A percentile compares a stretch with the other conserved stretches of the same genome.
phyloP scores from a whole-genome alignment of 1,139 yeast genomes.

The Suhomyces bokatorum region DNA sequence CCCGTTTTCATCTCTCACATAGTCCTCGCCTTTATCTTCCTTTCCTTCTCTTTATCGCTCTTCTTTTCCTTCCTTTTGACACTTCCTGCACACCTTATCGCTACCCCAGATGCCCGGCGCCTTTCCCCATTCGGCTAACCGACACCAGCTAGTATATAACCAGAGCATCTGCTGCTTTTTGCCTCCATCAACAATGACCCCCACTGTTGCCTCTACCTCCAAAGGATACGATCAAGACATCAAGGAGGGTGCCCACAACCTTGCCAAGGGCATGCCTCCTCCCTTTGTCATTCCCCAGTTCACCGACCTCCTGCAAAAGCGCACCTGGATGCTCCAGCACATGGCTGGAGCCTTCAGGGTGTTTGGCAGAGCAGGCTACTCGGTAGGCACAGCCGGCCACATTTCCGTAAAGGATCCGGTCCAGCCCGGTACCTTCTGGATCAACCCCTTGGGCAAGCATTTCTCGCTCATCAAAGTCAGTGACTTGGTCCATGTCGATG shows the following conservation, averaged over 20 bases:
- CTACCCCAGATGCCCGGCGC: constrained; percentile 5
- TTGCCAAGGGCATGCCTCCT: constrained; percentile 48
- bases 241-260: constrained; percentile 48
- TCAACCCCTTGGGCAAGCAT: constrained; percentile 74
- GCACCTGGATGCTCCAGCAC: constrained; percentile 68
- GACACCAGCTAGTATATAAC: not conserved
- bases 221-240: constrained; percentile 36
- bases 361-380: constrained; percentile 69
- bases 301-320: constrained; percentile 47
- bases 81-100: not conserved
- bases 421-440: constrained; percentile 72
- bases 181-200: constrained; percentile 7
- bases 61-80: too few species aligned
- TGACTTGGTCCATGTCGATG: constrained; percentile 78
- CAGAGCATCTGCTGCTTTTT: not conserved
- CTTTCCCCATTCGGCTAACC: constrained; percentile 5
- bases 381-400: constrained; percentile 83
- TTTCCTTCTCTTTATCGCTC: too few species aligned
- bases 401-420: constrained; percentile 79
- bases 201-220: constrained; percentile 18
- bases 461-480: constrained; percentile 67
- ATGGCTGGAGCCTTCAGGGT: constrained; percentile 83
- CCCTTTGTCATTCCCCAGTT: constrained; percentile 56
- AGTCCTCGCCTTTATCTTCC: too few species aligned
- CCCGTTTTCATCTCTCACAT: too few species aligned